These are phyloP conservation scores for Geranomyces michiganensis DNA, from an alignment of 192 early-diverging fungal species.

Conservation along the genomic window DNA sequence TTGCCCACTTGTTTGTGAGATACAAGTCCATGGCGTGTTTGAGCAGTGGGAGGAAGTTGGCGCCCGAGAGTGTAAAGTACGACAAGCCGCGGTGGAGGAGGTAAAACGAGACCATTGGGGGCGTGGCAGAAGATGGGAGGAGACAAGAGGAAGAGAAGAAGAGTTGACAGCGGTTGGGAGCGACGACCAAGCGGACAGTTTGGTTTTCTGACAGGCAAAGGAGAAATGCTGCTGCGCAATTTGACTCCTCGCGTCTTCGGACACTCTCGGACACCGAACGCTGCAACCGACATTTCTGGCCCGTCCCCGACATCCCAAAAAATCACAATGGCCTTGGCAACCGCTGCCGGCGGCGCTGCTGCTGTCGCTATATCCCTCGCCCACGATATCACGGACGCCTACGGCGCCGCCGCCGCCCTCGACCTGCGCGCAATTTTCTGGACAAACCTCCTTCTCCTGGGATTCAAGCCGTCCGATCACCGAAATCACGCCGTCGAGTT, in stretches of 20 bases:
- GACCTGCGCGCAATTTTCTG: slow-evolving; percentile 26
- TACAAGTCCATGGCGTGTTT: slow-evolving; percentile 57
- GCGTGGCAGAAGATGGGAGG: neutral
- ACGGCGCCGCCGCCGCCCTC: neutral
- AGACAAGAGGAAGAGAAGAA: neutral
- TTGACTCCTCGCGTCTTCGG: no score
- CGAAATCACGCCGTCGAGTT: neutral
- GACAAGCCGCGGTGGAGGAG: slow-evolving; percentile 54
- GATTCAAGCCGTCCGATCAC: slow-evolving; percentile 12
- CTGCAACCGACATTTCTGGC: no score
- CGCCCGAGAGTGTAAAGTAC: slow-evolving; percentile 47
- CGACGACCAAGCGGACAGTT: neutral
- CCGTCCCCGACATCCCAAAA: no score
- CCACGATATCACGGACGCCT: no score
- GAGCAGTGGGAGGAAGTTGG: slow-evolving; percentile 50
- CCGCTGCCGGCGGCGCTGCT: no score
- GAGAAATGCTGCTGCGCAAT: no score
- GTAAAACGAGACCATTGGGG: slow-evolving; percentile 51
- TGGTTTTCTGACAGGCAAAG: no score
- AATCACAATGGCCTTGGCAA: no score
- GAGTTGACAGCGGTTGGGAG: neutral
- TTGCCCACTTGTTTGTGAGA: slow-evolving; percentile 31
- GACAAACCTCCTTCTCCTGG: slow-evolving; percentile 29
- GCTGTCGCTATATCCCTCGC: neutral
- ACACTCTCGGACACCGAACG: no score